These are phyloP conservation scores for Cylindrodendrum hubeiense DNA, from an alignment of 2,329 filamentous ascomycete genomes.

Conservation along the genomic window DNA sequence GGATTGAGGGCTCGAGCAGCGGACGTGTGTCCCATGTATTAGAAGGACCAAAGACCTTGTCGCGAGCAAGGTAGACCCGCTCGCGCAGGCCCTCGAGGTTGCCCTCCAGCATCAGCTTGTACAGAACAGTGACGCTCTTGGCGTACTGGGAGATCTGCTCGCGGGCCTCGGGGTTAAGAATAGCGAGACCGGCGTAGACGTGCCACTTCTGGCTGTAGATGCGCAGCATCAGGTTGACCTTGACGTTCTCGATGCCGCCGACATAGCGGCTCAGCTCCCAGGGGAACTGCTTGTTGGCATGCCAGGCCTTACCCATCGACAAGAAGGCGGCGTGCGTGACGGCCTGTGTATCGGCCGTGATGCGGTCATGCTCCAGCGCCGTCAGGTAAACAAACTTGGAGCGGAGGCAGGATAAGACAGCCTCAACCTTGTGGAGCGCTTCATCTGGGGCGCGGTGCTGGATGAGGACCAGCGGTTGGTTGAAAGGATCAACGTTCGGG, in stretches of 20 bases:
- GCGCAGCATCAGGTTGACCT: constrained; percentile 97
- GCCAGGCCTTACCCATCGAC: constrained; percentile 98
- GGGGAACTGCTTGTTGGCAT: constrained; percentile 93
- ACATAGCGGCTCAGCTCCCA: constrained; percentile 98
- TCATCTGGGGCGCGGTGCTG: constrained; percentile 87
- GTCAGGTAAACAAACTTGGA: constrained; percentile 91
- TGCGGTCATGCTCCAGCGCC: constrained; percentile 90
- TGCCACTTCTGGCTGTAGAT: constrained; percentile 99
- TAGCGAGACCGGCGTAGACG: constrained; percentile 96
- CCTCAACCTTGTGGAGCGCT: constrained; percentile 82
- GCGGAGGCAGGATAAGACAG: constrained; percentile 83
- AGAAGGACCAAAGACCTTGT: constrained; percentile 83
- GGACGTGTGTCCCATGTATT: constrained; percentile 71
- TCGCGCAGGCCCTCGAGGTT: constrained; percentile 78
- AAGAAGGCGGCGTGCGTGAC: constrained; percentile 98
- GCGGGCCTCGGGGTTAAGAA: constrained; percentile 93
- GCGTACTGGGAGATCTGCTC: constrained; percentile 96
- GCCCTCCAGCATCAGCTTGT: constrained; percentile 95
- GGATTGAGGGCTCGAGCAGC: constrained; percentile 83
- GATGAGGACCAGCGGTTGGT: constrained; percentile 93
- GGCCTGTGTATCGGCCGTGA: constrained; percentile 97
- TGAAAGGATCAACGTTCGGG: constrained; percentile 86
- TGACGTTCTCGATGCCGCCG: constrained; percentile 98
- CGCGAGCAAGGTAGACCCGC: constrained; percentile 73
- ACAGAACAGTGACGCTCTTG: constrained; percentile 90